These are phyloP conservation scores for Camelina neglecta DNA, from an alignment of 345 rosid species.

Conservation along the genomic window DNA sequence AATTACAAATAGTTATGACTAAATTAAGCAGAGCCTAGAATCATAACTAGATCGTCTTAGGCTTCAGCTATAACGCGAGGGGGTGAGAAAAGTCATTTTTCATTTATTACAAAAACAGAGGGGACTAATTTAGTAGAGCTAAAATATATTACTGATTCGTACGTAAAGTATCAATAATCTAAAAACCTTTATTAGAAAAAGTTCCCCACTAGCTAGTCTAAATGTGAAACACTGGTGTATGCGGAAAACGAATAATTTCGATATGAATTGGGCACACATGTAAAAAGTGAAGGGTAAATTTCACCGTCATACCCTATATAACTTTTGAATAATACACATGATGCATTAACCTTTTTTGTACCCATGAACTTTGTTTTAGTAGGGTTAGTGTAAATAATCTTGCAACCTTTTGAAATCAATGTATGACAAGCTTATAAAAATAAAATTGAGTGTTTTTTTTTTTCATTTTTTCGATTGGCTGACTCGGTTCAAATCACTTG, in stretches of 20 bases:
- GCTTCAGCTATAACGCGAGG: slow-evolving; percentile 4
- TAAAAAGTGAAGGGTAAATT: neutral
- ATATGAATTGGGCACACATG: neutral
- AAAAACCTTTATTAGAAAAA: neutral
- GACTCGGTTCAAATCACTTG: neutral
- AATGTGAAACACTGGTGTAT: neutral
- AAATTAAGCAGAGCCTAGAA: slow-evolving; percentile 21
- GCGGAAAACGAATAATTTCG: neutral
- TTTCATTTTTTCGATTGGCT: neutral
- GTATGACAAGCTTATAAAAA: neutral
- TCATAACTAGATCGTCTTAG: slow-evolving; percentile 23
- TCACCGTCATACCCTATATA: neutral
- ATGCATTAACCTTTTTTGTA: neutral
- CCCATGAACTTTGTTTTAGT: neutral
- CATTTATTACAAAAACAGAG: slow-evolving; percentile 1
- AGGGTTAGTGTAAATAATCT: neutral
- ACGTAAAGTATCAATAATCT: slow-evolving; percentile 10
- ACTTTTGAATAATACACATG: neutral
- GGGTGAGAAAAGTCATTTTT: neutral
- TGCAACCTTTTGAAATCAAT: neutral
- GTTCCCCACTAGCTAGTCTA: neutral
- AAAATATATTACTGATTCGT: neutral
- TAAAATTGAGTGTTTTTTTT: neutral
- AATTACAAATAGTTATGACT: neutral
- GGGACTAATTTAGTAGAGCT: no score